Evolutionary conservation across 2,329 filamentous ascomycete genomes (phyloP).

Genomic region (Plectosphaerella plurivora): DNA sequence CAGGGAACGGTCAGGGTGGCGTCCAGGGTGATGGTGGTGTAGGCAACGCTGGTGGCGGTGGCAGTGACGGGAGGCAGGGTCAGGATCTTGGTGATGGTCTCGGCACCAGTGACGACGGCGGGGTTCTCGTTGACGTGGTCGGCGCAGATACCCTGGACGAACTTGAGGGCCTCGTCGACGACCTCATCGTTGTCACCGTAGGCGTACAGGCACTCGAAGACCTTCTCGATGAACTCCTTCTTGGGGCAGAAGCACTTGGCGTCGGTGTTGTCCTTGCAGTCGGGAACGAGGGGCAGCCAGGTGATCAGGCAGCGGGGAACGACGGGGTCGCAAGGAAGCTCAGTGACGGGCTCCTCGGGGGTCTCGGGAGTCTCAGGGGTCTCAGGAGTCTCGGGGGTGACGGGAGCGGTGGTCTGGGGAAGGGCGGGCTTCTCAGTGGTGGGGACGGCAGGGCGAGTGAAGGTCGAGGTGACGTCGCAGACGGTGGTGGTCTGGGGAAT

Average conservation of each 20-base stretch:
- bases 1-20: slow-evolving; percentile 45
- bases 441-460: slow-evolving; percentile 24
- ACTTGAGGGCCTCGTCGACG: slow-evolving; percentile 68
- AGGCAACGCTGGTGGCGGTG: slow-evolving; percentile 41
- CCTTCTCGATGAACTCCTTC: slow-evolving; percentile 67
- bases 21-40: slow-evolving; percentile 47
- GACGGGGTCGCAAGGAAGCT: slow-evolving; percentile 59
- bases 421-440: slow-evolving; percentile 9
- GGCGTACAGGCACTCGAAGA: slow-evolving; percentile 77
- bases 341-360: slow-evolving; percentile 20
- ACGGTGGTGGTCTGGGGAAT: slow-evolving; percentile 55
- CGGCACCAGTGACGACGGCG: slow-evolving; percentile 74
- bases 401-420: not conserved
- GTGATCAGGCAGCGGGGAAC: slow-evolving; percentile 90
- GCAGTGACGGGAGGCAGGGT: slow-evolving; percentile 44
- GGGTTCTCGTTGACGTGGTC: slow-evolving; percentile 71
- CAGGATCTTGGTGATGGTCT: slow-evolving; percentile 58
- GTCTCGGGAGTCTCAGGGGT: slow-evolving; percentile 4
- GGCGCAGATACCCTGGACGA: slow-evolving; percentile 90
- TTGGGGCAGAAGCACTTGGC: slow-evolving; percentile 82
- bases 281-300: slow-evolving; percentile 65
- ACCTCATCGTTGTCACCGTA: slow-evolving; percentile 65
- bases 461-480: slow-evolving; percentile 56
- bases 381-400: slow-evolving; percentile 11
- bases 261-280: slow-evolving; percentile 83